Conservation (phyloP, 805 yeast species). For the Nakazawaea laoshanensis region DNA sequence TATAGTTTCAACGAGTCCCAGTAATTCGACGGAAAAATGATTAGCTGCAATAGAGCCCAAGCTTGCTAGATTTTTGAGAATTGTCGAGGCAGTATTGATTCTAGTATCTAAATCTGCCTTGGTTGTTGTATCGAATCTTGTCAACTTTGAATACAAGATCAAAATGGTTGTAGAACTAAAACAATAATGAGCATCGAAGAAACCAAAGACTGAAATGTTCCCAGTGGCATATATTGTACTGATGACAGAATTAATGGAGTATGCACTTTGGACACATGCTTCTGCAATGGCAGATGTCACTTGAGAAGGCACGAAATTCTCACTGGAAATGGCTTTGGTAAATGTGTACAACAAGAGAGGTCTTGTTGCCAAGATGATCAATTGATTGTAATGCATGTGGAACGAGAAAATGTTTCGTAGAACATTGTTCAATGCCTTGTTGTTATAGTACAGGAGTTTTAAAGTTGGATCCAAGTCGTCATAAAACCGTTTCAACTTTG, state of each 20-base stretch:
- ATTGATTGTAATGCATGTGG: constrained; percentile 10
- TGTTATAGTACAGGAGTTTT: constrained; percentile 5
- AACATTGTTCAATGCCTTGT: constrained; percentile 3
- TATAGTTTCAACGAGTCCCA: constrained; percentile 1
- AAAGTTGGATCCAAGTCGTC: constrained; percentile 10
- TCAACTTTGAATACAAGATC: constrained; percentile 2
- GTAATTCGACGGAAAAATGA: constrained; percentile 4
- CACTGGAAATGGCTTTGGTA: constrained; percentile 3
- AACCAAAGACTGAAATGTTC: constrained; percentile 7
- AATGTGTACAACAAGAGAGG: constrained; percentile 8
- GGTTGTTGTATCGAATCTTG: constrained; percentile 1
- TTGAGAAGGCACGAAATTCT: constrained; percentile 6
- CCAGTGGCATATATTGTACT: constrained; percentile 6
- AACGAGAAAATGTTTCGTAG: constrained; percentile 10
- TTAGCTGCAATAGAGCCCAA: constrained; percentile 5
- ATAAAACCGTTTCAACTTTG: constrained; percentile 8
- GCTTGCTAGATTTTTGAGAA: not conserved
- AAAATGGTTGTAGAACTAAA: constrained; percentile 11
- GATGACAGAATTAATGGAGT: constrained; percentile 7
- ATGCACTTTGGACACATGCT: constrained; percentile 10
- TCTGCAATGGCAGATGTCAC: constrained; percentile 8
- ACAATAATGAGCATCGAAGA: constrained; percentile 10
- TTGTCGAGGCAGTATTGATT: constrained; percentile 2
- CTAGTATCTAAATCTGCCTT: constrained; percentile 1
- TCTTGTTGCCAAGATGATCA: constrained; percentile 9